These are phyloP conservation scores for Gynochthodes officinalis DNA, from an alignment of 257 asterid species.

Conservation along the genomic window DNA sequence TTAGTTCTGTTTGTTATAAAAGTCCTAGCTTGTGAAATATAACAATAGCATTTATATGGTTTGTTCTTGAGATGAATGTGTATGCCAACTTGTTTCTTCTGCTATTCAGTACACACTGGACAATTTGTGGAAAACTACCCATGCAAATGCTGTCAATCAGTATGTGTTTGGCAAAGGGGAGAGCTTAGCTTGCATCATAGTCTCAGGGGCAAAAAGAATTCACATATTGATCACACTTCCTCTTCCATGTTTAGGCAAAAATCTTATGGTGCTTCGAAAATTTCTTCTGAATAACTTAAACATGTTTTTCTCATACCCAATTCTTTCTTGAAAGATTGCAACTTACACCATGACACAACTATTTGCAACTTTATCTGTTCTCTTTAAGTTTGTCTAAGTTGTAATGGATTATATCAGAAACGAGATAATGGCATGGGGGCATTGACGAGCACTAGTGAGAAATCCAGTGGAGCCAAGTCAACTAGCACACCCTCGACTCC, in stretches of 20 bases:
- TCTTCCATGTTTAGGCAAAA: background rate
- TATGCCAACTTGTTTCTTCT: background rate
- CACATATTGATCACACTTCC: background rate
- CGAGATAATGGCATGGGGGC: slow-evolving; percentile 76
- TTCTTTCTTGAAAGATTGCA: background rate
- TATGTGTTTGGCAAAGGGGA: background rate
- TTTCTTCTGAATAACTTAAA: background rate
- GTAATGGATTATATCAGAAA: slow-evolving; percentile 48
- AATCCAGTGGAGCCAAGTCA: slow-evolving; percentile 89
- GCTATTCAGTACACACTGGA: too few species aligned
- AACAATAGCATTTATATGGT: background rate
- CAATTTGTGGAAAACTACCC: background rate
- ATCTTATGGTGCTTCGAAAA: background rate
- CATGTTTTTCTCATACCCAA: background rate
- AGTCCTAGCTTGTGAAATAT: background rate
- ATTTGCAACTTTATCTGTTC: slow-evolving; percentile 1
- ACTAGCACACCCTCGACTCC: slow-evolving; percentile 85
- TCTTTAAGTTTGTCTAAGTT: slow-evolving; percentile 23
- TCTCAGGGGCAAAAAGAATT: background rate
- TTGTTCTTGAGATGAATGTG: background rate
- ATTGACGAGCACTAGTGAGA: slow-evolving; percentile 85
- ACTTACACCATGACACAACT: background rate
- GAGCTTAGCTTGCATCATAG: background rate
- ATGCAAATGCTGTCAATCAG: background rate
- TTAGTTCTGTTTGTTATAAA: background rate